These are phyloP conservation scores for Stylosanthes scabra DNA, from an alignment of 331 rosid genomes.

Conservation along the genomic window DNA sequence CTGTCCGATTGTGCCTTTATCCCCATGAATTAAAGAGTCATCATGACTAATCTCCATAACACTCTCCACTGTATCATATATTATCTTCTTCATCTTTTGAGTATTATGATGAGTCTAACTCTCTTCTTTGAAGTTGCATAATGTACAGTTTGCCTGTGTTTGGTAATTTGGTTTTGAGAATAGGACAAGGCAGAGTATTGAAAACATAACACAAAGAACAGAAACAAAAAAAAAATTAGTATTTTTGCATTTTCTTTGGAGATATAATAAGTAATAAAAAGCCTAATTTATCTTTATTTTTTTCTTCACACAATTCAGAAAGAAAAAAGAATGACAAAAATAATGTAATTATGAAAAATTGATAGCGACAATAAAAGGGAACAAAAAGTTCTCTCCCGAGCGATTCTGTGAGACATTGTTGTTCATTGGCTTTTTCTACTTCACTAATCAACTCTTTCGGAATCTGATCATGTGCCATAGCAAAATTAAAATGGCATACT, in stretches of 20 bases:
- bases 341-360: background rate
- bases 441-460: background rate
- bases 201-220: no score
- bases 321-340: no score
- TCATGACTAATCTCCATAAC: background rate
- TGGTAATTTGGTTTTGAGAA: no score
- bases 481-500: no score
- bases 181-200: no score
- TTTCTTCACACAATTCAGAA: no score
- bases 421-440: background rate
- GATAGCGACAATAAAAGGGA: no score
- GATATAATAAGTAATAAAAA: no score
- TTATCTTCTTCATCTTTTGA: slow-evolving; percentile 28
- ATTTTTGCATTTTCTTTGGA: no score
- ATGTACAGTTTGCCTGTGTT: slow-evolving; percentile 31
- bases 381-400: slow-evolving; percentile 5
- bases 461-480: background rate
- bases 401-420: slow-evolving; percentile 23
- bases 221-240: no score
- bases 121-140: slow-evolving; percentile 35
- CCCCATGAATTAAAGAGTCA: background rate
- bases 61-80: slow-evolving; percentile 24
- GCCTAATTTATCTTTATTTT: no score
- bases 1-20: slow-evolving; percentile 27
- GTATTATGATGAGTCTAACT: background rate